Evolutionary conservation across 495 filamentous ascomycete species (phyloP).

Genomic region (Podospora conica): DNA sequence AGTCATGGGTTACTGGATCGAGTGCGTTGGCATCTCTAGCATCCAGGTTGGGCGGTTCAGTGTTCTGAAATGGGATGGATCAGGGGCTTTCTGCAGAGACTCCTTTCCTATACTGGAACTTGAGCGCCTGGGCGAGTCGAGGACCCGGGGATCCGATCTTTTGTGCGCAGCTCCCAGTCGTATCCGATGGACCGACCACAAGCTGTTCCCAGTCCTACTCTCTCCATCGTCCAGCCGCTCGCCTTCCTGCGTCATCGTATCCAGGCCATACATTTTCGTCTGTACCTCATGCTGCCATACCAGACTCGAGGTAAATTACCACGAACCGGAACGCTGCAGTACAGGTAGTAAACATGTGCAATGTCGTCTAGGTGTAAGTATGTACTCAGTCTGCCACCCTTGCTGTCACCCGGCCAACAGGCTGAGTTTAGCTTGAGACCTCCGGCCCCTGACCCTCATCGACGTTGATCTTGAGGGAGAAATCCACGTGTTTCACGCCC

Average conservation of each 20-base stretch:
- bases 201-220: neutral
- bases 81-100: neutral
- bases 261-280: neutral
- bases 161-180: neutral
- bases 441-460: conserved; percentile 24
- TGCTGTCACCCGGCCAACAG: neutral
- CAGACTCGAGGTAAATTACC: neutral
- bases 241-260: neutral
- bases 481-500: conserved; percentile 87
- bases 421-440: conserved; percentile 17
- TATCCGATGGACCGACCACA: neutral
- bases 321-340: neutral
- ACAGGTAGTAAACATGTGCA: neutral
- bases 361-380: neutral
- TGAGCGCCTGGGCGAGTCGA: neutral
- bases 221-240: neutral
- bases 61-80: too few species aligned
- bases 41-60: too few species aligned
- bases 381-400: neutral
- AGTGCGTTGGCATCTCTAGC: neutral
- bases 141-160: neutral
- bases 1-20: neutral
- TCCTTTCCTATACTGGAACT: neutral
- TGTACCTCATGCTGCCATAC: neutral
- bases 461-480: conserved; percentile 78